Evolutionary conservation across 2,329 filamentous ascomycete species (phyloP).

Genomic region (Fusarium algeriense): DNA sequence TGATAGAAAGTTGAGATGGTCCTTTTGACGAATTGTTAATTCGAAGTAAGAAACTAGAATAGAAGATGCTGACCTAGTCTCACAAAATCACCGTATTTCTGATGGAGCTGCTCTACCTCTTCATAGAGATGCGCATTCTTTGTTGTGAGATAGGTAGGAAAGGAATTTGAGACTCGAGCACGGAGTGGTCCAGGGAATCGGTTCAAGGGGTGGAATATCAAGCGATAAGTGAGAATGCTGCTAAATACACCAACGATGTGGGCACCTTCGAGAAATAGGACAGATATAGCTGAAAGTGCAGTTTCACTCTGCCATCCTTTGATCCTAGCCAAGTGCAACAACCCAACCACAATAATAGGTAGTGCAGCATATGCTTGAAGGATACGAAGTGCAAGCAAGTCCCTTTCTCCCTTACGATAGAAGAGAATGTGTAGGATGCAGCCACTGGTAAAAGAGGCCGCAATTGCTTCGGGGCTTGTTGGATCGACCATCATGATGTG

Average conservation of each 20-base stretch:
- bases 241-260: constrained; percentile 7
- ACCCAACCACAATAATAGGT: neutral
- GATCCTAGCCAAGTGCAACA: neutral
- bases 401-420: constrained; percentile 48
- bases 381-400: constrained; percentile 30
- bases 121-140: constrained; percentile 42
- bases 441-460: constrained; percentile 2
- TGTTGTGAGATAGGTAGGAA: constrained; percentile 37
- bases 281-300: neutral
- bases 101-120: constrained; percentile 43
- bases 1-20: constrained; percentile 21
- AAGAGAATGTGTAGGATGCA: constrained; percentile 30
- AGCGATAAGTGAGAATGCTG: constrained; percentile 21
- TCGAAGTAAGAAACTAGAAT: no score
- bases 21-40: neutral
- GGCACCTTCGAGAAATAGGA: neutral
- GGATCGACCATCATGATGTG: neutral
- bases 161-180: constrained; percentile 45
- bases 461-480: neutral
- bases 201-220: constrained; percentile 45
- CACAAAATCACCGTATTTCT: constrained; percentile 24
- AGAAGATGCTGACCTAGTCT: constrained; percentile 9
- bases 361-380: constrained; percentile 5
- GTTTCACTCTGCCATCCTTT: neutral
- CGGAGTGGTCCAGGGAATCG: constrained; percentile 47